phyloP scores from a whole-genome alignment of 306 rosid species.

The Prunus mira region DNA sequence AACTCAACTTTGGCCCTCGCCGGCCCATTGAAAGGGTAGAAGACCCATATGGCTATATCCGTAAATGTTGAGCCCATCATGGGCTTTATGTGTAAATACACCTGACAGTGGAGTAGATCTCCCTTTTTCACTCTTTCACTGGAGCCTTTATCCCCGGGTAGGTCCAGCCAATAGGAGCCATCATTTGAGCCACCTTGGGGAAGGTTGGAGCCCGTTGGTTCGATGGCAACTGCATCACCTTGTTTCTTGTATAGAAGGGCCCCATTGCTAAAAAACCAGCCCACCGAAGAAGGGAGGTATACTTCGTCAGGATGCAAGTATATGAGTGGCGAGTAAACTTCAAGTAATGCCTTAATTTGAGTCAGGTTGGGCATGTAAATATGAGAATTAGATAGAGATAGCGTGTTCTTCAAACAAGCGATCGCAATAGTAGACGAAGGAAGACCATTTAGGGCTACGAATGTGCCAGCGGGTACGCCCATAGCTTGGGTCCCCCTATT shows the following conservation, averaged over 20 bases:
- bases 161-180: slow-evolving; percentile 64
- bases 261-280: slow-evolving; percentile 69
- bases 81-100: slow-evolving; percentile 58
- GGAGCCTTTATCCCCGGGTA: slow-evolving; percentile 40
- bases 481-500: slow-evolving; percentile 42
- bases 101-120: slow-evolving; percentile 38
- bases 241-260: slow-evolving; percentile 43
- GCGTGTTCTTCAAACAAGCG: slow-evolving; percentile 54
- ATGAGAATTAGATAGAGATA: slow-evolving; percentile 7
- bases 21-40: slow-evolving; percentile 78
- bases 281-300: slow-evolving; percentile 55
- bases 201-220: slow-evolving; percentile 52
- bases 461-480: slow-evolving; percentile 58
- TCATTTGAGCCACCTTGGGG: slow-evolving; percentile 58
- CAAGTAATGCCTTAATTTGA: slow-evolving; percentile 45
- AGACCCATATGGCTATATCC: slow-evolving; percentile 64
- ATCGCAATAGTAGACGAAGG: slow-evolving; percentile 15
- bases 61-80: slow-evolving; percentile 71
- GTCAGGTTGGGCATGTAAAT: slow-evolving; percentile 52
- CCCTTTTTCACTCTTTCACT: slow-evolving; percentile 51
- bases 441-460: slow-evolving; percentile 40
- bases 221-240: slow-evolving; percentile 32
- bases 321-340: slow-evolving; percentile 54
- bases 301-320: slow-evolving; percentile 64
- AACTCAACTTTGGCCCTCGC: slow-evolving; percentile 49